Evolutionary conservation across 1,284 basidiomycete genomes (phyloP).

Genomic region (Sporisorium sorghi): DNA sequence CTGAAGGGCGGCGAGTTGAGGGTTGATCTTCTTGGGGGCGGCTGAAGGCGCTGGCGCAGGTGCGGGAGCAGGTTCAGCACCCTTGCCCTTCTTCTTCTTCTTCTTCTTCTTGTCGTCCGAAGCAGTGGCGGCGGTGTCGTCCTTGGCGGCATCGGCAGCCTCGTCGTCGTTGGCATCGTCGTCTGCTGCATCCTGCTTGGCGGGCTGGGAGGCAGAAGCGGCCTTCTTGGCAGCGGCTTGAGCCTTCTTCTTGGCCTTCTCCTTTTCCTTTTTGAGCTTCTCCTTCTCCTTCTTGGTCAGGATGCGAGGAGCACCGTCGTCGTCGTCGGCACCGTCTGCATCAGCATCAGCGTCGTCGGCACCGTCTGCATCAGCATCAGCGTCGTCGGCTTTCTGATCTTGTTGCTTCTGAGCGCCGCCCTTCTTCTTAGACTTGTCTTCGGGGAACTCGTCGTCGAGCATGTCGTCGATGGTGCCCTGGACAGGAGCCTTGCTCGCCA

Average conservation of each 20-base stretch:
- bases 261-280: constrained; percentile 68
- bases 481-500: constrained; percentile 49
- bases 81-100: constrained; percentile 65
- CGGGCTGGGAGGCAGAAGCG: constrained; percentile 18
- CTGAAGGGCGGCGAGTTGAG: constrained; percentile 65
- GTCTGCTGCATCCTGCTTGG: constrained; percentile 46
- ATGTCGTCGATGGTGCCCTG: constrained; percentile 49
- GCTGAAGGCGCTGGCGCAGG: constrained; percentile 47
- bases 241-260: constrained; percentile 67
- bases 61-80: constrained; percentile 39
- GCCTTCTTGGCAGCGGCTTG: constrained; percentile 65
- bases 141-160: constrained; percentile 6
- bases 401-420: constrained; percentile 35
- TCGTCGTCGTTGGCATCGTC: constrained; percentile 18
- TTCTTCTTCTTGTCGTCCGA: constrained; percentile 66
- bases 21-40: constrained; percentile 60
- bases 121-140: constrained; percentile 21
- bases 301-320: constrained; percentile 53
- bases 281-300: constrained; percentile 69
- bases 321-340: constrained; percentile 25
- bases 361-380: constrained; percentile 18
- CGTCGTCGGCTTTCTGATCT: constrained; percentile 24
- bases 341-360: constrained; percentile 17
- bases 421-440: constrained; percentile 45
- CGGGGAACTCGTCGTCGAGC: constrained; percentile 52